A percentile compares a stretch with the other conserved stretches of the same genome.
Evolutionary conservation across 306 rosid genomes (phyloP).

Genomic region (Vicia faba): DNA sequence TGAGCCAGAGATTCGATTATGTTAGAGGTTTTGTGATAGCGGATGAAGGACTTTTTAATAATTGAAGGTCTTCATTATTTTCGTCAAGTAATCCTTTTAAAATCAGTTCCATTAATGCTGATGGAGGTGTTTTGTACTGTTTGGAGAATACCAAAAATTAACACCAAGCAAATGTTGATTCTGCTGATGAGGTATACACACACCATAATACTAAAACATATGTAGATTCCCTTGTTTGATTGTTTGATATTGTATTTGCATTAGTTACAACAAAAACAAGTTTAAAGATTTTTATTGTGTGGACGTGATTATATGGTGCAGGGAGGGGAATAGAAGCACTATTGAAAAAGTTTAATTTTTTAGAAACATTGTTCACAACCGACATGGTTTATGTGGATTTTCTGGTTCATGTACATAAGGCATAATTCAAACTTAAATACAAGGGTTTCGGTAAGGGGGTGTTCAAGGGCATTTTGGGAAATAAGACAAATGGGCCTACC

Average conservation of each 20-base stretch:
- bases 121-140: no score
- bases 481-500: constrained; percentile 91
- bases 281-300: no score
- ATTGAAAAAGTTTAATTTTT: constrained; percentile 61
- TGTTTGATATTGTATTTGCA: no score
- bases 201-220: no score
- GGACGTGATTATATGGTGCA: no score
- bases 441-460: constrained; percentile 80
- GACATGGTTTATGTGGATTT: constrained; percentile 87
- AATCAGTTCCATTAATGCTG: no score
- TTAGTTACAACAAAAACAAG: no score
- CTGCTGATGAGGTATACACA: constrained; percentile 58
- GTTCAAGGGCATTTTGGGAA: constrained; percentile 88
- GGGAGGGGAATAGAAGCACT: constrained; percentile 57
- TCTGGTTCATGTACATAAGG: constrained; percentile 88
- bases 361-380: constrained; percentile 71
- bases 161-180: constrained; percentile 52
- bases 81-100: constrained; percentile 41
- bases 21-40: constrained; percentile 94
- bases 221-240: no score
- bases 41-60: constrained; percentile 84
- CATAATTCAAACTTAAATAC: constrained; percentile 85
- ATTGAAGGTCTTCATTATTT: constrained; percentile 30
- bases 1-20: constrained; percentile 70
- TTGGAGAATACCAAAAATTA: no score